These are phyloP conservation scores for Globisporangium paroecandrum DNA, from an alignment of 352 stramenopile species.

Conservation along the genomic window DNA sequence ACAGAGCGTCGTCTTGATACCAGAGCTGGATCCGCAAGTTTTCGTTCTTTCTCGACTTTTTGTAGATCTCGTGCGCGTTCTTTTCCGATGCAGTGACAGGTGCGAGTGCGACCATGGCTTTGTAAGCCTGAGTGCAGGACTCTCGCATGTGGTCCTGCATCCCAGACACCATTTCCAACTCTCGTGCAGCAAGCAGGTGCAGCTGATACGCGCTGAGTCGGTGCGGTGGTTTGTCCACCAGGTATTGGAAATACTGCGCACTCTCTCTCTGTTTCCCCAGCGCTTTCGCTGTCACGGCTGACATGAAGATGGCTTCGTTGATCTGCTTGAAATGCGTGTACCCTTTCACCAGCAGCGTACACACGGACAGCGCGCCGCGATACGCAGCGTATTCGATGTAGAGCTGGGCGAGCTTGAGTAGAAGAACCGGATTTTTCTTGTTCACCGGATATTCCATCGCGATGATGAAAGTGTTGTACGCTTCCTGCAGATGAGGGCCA, in stretches of 20 bases:
- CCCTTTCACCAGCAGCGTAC: constrained; percentile 62
- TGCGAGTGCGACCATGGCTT: constrained; percentile 42
- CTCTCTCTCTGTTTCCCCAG: constrained; percentile 57
- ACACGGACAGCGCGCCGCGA: constrained; percentile 59
- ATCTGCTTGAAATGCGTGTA: constrained; percentile 36
- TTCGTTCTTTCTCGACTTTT: constrained; percentile 65
- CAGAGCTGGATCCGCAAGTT: constrained; percentile 51
- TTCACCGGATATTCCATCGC: constrained; percentile 73
- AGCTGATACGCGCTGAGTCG: constrained; percentile 52
- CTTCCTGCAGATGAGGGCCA: constrained; percentile 26
- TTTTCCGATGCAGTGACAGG: constrained; percentile 53
- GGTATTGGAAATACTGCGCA: constrained; percentile 68
- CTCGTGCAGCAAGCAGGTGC: constrained; percentile 47
- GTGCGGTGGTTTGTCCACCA: constrained; percentile 55
- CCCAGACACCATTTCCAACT: constrained; percentile 40
- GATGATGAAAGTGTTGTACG: constrained; percentile 76
- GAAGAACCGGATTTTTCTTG: constrained; percentile 53
- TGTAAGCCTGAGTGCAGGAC: constrained; percentile 54
- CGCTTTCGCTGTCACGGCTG: constrained; percentile 48
- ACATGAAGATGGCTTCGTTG: constrained; percentile 64
- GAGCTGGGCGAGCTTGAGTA: constrained; percentile 55
- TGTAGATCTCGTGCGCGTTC: constrained; percentile 47
- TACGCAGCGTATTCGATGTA: constrained; percentile 70
- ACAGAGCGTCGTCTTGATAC: constrained; percentile 49
- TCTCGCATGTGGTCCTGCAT: constrained; percentile 47